Evolutionary conservation across 176 grass and related monocot genomes (phyloP).

Genomic region (Rhipidocladum racemiflorum): DNA sequence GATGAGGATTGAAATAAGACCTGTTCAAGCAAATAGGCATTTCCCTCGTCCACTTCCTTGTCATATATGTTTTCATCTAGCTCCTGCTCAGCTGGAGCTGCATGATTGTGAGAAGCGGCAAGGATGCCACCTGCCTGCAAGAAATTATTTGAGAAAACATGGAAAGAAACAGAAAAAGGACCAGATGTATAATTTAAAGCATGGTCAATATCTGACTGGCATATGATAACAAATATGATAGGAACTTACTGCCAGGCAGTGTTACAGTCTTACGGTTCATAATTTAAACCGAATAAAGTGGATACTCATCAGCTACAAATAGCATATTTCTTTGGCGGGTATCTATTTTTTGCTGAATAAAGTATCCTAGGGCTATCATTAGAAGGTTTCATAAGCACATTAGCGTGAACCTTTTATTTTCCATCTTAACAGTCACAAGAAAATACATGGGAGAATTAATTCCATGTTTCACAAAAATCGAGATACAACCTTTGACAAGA

Average conservation of each 20-base stretch:
- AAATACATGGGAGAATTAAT: slow-evolving; percentile 4
- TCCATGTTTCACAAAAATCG: slow-evolving; percentile 13
- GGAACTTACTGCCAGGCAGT: not conserved
- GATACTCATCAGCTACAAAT: slow-evolving; percentile 12
- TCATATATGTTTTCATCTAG: slow-evolving; percentile 86
- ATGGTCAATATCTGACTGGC: slow-evolving; percentile 1
- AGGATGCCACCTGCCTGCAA: slow-evolving; percentile 99
- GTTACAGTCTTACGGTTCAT: not conserved
- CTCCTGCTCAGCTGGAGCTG: slow-evolving; percentile 67
- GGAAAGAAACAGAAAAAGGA: slow-evolving; percentile 18
- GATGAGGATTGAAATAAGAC: slow-evolving; percentile 39
- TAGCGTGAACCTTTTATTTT: slow-evolving; percentile 8
- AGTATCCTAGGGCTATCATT: not conserved
- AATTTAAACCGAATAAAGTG: slow-evolving; percentile 1
- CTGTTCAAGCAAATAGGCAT: slow-evolving; percentile 88
- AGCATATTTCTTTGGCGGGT: not conserved
- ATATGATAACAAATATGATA: slow-evolving; percentile 22
- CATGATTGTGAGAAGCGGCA: slow-evolving; percentile 87
- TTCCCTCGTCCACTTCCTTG: slow-evolving; percentile 51
- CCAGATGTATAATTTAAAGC: slow-evolving; percentile 19
- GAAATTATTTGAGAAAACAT: slow-evolving; percentile 66
- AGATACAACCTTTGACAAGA: slow-evolving; percentile 95
- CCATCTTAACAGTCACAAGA: slow-evolving; percentile 8
- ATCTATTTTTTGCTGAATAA: slow-evolving; percentile 11
- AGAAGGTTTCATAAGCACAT: not conserved